Percentiles rank a stretch among this genome's conserved stretches.
These are phyloP conservation scores for Phytophthora fragariae DNA, from an alignment of 352 stramenopile genomes.

Conservation along the genomic window DNA sequence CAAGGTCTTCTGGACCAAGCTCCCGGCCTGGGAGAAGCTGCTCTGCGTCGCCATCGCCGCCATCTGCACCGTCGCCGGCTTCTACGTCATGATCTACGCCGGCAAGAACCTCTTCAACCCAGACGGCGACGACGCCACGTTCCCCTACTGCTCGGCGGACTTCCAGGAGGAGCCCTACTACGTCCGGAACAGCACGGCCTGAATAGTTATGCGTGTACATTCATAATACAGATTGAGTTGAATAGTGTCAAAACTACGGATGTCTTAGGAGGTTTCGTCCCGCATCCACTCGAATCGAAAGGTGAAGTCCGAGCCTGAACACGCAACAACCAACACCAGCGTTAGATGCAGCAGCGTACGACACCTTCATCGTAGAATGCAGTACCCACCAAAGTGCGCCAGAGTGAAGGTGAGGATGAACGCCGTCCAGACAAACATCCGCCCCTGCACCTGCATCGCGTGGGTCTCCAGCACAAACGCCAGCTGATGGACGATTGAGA, in stretches of 20 bases:
- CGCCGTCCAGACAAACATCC: constrained; percentile 32
- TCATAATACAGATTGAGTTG: too few relatives aligned
- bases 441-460: constrained; percentile 23
- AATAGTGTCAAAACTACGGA: too few relatives aligned
- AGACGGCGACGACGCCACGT: constrained; percentile 31
- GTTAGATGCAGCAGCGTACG: neutral
- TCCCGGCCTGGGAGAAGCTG: constrained; percentile 53
- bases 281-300: constrained; percentile 11
- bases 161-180: constrained; percentile 71
- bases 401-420: constrained; percentile 37
- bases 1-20: constrained; percentile 52
- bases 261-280: neutral
- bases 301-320: constrained; percentile 12
- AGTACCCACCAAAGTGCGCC: constrained; percentile 33
- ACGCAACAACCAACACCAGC: neutral
- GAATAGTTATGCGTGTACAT: neutral
- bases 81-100: constrained; percentile 51
- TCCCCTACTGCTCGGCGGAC: constrained; percentile 63
- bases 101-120: constrained; percentile 45
- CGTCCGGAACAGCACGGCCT: constrained; percentile 31
- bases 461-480: constrained; percentile 49
- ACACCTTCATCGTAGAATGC: neutral
- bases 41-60: constrained; percentile 37
- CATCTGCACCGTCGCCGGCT: constrained; percentile 38
- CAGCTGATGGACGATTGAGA: constrained; percentile 28